Evolutionary conservation across 805 yeast species (phyloP), one percentile per base, ranked within the genome.

Genomic region (Spathaspora gorwiae): DNA sequence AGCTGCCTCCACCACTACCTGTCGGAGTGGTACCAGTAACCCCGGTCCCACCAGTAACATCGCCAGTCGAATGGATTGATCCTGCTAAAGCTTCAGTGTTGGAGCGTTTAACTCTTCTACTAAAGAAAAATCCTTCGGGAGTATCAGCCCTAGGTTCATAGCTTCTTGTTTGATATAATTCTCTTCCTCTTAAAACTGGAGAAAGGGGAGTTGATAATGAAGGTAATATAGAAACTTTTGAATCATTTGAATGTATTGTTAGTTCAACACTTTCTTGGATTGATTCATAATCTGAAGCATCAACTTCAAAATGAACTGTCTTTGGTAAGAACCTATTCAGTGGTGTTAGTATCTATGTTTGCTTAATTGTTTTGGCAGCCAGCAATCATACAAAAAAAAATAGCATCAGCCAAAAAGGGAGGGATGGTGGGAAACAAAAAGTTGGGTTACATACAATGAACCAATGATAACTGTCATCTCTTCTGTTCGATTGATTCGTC

Each of bases 381-480:
- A 19, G 24, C 24, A 19, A 19, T 5, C 5, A 19, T 19, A 19
- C 5, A 19, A 3, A 19, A 19, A 19, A 19, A 19, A 19, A 19
- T 3, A 5, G 24, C 24, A n/a, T 19, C 24, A 3, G 24, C 24
- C 24, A 19, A 19, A 19, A 19, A 19, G 4, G 24, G 24, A 19
- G 24, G 24, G 24, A 19, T 3, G 24, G 24, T 3, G 24, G 24
- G 5, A 19, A 3, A 19, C 5, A 19, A 19, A 19, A 19, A 19
- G 5, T 2, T 19, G 24, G 24, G 9, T 44, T 51, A 78, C 84
- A 54, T 73, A 79, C 79, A 85, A 66, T 12, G 92, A 81, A 12
- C 86, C 90, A 26, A 85, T 78, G 37, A 83, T 78, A 26, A 84
- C 69, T 8, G 88, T 80, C 90, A 84, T 84, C 24, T 19, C 24